A percentile compares a stretch with the other conserved stretches of the same genome.
Conservation (phyloP, 2,329 filamentous ascomycete genomes). For the Fusarium chlamydosporum region DNA sequence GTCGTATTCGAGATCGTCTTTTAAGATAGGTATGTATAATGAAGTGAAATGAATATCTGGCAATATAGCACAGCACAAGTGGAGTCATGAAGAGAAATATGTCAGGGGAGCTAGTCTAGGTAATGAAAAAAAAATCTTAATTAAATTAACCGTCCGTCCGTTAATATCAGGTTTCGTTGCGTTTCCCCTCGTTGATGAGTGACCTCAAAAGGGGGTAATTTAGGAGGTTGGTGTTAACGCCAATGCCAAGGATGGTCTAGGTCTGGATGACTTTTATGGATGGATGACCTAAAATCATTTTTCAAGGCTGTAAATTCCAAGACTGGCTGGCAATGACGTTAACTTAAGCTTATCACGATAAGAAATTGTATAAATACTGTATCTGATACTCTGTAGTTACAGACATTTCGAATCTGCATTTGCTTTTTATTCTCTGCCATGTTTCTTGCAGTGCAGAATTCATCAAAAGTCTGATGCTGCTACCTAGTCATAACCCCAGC, state of each 20-base stretch:
- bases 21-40: not conserved
- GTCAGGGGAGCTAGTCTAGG: conserved; percentile 30
- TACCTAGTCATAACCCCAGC: conserved; percentile 7
- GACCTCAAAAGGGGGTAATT: conserved; percentile 34
- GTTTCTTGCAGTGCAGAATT: not conserved
- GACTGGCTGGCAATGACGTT: conserved; percentile 21
- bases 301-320: conserved; percentile 14
- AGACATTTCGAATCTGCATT: not conserved
- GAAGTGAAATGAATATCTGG: conserved; percentile 1
- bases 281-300: not conserved
- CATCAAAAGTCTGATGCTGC: not conserved
- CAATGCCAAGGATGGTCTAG: conserved; percentile 26
- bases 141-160: conserved; percentile 1
- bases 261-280: not conserved
- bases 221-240: conserved; percentile 31
- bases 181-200: conserved; percentile 24
- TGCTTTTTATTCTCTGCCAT: not conserved
- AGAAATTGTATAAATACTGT: not conserved
- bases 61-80: conserved; percentile 18
- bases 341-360: conserved; percentile 10
- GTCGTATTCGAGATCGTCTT: conserved; percentile 27
- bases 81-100: conserved; percentile 15
- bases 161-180: conserved; percentile 30
- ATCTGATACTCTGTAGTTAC: too few relatives aligned
- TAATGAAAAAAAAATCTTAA: conserved; percentile 25